Percentiles rank a stretch among this genome's conserved stretches.
phyloP scores from a whole-genome alignment of 495 filamentous ascomycete species.

The Talaromyces borbonicus region DNA sequence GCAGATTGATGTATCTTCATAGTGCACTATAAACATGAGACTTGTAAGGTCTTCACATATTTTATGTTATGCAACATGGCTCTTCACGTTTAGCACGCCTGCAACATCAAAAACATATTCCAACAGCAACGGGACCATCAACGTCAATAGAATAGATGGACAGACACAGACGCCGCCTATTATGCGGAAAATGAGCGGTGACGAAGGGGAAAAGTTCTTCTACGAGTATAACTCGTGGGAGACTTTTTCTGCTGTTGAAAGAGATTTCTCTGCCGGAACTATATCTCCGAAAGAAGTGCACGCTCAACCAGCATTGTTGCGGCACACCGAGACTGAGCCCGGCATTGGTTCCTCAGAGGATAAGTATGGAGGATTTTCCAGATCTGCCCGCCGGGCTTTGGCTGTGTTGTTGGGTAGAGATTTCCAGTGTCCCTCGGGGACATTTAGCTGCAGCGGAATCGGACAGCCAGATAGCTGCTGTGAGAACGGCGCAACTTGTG shows the following conservation, averaged over 20 bases:
- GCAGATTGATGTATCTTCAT: too few relatives aligned
- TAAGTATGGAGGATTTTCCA: conserved; percentile 8
- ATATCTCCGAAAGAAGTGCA: neutral
- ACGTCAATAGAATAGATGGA: too few relatives aligned
- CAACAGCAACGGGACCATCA: conserved; percentile 21
- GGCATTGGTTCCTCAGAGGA: conserved; percentile 11
- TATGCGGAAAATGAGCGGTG: conserved; percentile 68
- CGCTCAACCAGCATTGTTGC: neutral
- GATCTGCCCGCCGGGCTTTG: conserved; percentile 13
- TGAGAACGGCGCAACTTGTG: conserved; percentile 52
- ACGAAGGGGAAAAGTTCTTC: conserved; percentile 82
- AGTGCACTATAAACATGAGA: too few relatives aligned
- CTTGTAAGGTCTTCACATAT: too few relatives aligned
- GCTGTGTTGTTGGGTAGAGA: conserved; percentile 30
- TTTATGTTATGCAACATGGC: too few relatives aligned
- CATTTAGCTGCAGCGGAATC: conserved; percentile 55
- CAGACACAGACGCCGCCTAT: neutral
- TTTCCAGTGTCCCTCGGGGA: conserved; percentile 69
- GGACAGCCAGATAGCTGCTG: conserved; percentile 73
- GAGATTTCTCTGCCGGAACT: neutral
- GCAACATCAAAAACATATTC: conserved; percentile 19
- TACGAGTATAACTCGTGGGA: conserved; percentile 47
- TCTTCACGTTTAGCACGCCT: too few relatives aligned
- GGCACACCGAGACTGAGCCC: neutral
- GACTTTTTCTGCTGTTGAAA: neutral